phyloP scores from a whole-genome alignment of 108 stramenopile species.

The Pseudonitzschia multistriata region DNA sequence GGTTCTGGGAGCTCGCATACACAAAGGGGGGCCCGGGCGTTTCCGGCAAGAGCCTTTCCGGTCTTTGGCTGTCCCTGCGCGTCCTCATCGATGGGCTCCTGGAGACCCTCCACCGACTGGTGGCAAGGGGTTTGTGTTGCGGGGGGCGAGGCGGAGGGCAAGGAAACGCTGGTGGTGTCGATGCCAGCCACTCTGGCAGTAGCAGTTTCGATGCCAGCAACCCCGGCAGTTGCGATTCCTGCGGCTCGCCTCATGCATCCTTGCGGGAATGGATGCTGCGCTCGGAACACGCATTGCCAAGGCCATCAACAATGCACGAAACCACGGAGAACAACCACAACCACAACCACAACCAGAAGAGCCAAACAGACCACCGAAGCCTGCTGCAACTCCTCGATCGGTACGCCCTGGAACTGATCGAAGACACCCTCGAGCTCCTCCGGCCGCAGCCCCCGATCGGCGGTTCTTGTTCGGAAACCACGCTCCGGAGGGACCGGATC shows the following conservation, averaged over 20 bases:
- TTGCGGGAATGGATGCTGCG: constrained; percentile 1
- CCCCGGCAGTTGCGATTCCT: neutral
- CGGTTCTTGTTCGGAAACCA: too few relatives aligned
- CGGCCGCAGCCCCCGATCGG: neutral
- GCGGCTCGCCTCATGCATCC: neutral
- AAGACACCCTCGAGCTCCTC: constrained; percentile 4
- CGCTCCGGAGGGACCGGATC: neutral
- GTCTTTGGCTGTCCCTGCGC: neutral
- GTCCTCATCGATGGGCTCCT: constrained; percentile 6
- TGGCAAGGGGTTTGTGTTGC: too few relatives aligned
- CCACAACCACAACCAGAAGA: neutral
- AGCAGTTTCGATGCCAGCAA: neutral
- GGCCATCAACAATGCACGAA: neutral
- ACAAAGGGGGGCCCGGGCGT: neutral
- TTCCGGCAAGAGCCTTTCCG: too few relatives aligned
- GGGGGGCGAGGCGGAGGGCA: too few relatives aligned
- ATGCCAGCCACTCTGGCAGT: neutral
- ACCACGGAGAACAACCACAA: neutral
- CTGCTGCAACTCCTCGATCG: neutral
- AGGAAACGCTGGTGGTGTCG: neutral
- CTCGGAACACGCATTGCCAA: neutral
- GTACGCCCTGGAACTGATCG: constrained; percentile 1
- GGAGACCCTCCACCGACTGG: neutral
- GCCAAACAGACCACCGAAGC: neutral
- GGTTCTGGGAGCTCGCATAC: neutral